A percentile compares a stretch with the other conserved stretches of the same genome.
Conservation (phyloP, 176 grass and related monocot genomes). For the Microstegium vimineum region DNA sequence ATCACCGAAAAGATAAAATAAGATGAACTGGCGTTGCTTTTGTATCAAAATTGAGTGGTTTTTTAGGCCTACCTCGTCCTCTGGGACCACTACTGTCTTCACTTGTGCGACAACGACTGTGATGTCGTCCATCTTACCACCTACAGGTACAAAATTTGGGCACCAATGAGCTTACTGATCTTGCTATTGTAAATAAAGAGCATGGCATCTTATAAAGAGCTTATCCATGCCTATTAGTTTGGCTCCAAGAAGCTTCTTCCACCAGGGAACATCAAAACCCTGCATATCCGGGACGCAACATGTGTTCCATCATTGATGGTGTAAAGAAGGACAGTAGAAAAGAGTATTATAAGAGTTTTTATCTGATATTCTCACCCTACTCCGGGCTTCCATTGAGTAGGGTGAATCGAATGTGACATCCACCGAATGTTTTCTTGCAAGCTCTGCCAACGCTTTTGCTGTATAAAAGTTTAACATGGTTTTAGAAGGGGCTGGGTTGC, state of each 20-base stretch:
- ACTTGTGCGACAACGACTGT: conserved; percentile 74
- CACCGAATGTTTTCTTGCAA: conserved; percentile 79
- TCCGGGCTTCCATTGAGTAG: conserved; percentile 79
- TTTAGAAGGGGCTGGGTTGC: background rate
- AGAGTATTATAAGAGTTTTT: background rate
- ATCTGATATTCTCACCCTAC: conserved; percentile 57
- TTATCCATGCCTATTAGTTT: conserved; percentile 50
- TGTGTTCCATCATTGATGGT: background rate
- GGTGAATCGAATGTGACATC: conserved; percentile 90
- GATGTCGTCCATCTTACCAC: conserved; percentile 96
- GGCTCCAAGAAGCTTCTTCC: conserved; percentile 77
- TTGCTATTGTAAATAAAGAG: background rate
- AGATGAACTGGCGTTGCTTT: background rate
- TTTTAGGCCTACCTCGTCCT: conserved; percentile 25
- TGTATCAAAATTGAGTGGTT: background rate
- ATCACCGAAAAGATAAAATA: background rate
- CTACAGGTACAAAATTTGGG: conserved; percentile 33
- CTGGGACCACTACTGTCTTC: conserved; percentile 28
- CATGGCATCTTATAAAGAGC: background rate
- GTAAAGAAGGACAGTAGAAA: background rate
- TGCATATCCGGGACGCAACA: conserved; percentile 30
- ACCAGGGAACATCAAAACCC: conserved; percentile 84
- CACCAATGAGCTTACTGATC: background rate
- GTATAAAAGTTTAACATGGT: background rate
- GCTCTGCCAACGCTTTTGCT: conserved; percentile 77